These are phyloP conservation scores for Rubus parviflorus DNA, from an alignment of 306 rosid species.

Conservation along the genomic window DNA sequence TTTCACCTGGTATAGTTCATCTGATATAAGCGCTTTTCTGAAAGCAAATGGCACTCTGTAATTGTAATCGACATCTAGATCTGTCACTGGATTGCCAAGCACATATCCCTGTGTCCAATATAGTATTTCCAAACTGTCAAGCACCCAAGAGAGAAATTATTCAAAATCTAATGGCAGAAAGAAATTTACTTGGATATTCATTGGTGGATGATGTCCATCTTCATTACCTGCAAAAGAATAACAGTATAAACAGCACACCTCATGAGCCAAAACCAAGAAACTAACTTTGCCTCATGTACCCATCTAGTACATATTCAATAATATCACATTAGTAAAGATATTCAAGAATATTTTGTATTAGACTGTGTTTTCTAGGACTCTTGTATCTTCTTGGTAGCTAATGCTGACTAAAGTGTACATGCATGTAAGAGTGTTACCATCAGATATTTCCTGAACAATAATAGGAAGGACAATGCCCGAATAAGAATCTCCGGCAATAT, in stretches of 20 bases:
- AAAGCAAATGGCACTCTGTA: constrained; percentile 19
- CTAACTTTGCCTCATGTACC: neutral
- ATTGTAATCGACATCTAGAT: neutral
- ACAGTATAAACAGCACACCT: too few relatives aligned
- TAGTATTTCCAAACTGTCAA: too few relatives aligned
- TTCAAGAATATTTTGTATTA: neutral
- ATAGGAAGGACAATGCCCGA: constrained; percentile 31
- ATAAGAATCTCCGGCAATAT: constrained; percentile 38
- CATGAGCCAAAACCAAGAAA: neutral
- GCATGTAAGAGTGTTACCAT: neutral
- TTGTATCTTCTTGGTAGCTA: neutral
- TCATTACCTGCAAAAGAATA: constrained; percentile 9
- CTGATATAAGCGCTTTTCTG: constrained; percentile 21
- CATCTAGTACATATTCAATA: neutral
- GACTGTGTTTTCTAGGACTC: neutral
- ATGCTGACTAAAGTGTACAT: neutral
- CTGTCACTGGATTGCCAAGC: constrained; percentile 25
- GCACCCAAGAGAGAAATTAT: neutral
- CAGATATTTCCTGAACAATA: constrained; percentile 18
- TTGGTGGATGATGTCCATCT: neutral
- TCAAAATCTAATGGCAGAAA: neutral
- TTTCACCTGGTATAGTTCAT: constrained; percentile 17
- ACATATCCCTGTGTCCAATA: constrained; percentile 20
- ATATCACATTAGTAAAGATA: too few relatives aligned
- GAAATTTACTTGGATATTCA: constrained; percentile 2